These are phyloP conservation scores for Cokeromyces recurvatus DNA, from an alignment of 371 early-diverging fungal genomes.

Conservation along the genomic window DNA sequence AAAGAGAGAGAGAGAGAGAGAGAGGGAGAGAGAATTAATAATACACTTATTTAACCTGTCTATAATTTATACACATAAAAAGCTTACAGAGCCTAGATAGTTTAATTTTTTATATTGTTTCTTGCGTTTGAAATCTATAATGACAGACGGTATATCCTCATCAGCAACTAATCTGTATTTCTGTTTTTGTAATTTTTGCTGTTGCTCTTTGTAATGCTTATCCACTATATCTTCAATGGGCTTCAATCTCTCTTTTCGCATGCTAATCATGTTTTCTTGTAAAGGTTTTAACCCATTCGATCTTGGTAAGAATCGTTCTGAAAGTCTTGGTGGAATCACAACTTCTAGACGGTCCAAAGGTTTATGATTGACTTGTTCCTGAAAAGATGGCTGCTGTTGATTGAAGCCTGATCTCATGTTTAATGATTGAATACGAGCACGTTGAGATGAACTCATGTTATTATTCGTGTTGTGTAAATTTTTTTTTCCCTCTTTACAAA, in stretches of 20 bases:
- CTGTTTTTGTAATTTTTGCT: background rate
- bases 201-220: background rate
- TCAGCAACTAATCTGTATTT: constrained; percentile 10
- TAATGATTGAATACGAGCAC: background rate
- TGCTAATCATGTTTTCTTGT: background rate
- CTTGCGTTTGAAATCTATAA: constrained; percentile 6
- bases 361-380: background rate
- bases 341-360: background rate
- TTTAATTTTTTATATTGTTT: constrained; percentile 5
- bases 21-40: no score
- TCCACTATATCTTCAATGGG: background rate
- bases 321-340: background rate
- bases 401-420: background rate
- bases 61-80: no score
- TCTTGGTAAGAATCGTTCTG: background rate
- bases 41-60: no score
- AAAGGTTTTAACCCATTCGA: background rate
- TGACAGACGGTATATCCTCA: constrained; percentile 6
- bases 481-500: no score
- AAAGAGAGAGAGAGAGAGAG: no score
- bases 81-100: constrained; percentile 10
- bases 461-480: no score
- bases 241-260: no score
- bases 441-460: background rate
- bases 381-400: background rate